Base-by-base conservation (phyloP, 2,329 filamentous ascomycete genomes). In the Juglanconis oblonga region DNA sequence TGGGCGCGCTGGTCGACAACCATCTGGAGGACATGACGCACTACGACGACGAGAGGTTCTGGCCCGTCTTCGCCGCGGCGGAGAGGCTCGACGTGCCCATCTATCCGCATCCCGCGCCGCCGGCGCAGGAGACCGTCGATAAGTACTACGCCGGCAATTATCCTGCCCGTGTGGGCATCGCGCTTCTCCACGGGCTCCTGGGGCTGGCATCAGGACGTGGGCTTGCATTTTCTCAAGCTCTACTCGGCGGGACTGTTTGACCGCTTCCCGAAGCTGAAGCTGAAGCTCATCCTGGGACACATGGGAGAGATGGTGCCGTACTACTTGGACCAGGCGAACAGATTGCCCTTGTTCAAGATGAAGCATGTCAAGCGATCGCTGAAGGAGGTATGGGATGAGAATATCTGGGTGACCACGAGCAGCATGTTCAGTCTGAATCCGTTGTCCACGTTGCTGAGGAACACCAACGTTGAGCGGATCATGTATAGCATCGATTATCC, bases 201-300 rank as follows among this genome's bases (percentile, higher is more conserved):
- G 70, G 80, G 79, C 7, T 83, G 81, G 77, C 83, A 85, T 64
- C 69, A 70, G 5, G 76, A 81, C 7, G 79, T 77, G 0, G 81
- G 75, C 0, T 66, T 83, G 36, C 78, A 80, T 53, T 64, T 83
- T 9, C 65, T 84, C 11, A 72, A 75, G 13, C 73, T 87, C 2
- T 86, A 77, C 64, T 77, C 79, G 1, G 71, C 74, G 0, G 82
- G 82, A 1, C 64, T 85, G 1, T 87, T 87, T 63, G 83, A 86
- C 67, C 71, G 74, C 4, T 80, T 78, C 47, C 82, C 83, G n/a
- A n/a, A n/a, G n/a, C n/a, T n/a, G 0, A 71, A 67, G 24, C 67
- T 87, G 8, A 85, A 85, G 66, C 72, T 87, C 50, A 72, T 86
- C 3, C 68, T 84, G 33, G 80, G 80, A 0, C 81, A 84, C 69